Evolutionary conservation across 2,329 filamentous ascomycete genomes (phyloP).

Genomic region (Alternaria panax): DNA sequence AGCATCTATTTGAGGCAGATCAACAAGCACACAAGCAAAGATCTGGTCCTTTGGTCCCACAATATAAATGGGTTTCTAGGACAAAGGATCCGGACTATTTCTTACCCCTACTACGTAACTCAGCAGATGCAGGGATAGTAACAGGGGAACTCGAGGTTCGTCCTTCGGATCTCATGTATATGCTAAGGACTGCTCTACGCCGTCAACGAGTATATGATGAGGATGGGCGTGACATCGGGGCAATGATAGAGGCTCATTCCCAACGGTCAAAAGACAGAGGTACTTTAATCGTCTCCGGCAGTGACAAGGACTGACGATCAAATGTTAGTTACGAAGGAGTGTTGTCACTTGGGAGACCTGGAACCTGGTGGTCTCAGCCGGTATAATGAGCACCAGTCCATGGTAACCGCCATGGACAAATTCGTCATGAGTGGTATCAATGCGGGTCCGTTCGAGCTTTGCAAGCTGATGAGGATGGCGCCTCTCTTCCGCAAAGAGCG

Average conservation of each 20-base stretch:
- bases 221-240: slow-evolving; percentile 20
- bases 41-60: neutral
- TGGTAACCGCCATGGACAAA: slow-evolving; percentile 44
- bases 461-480: slow-evolving; percentile 29
- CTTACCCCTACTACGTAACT: slow-evolving; percentile 22
- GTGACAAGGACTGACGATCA: neutral
- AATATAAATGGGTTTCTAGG: neutral
- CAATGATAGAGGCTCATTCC: slow-evolving; percentile 40
- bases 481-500: slow-evolving; percentile 26
- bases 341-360: slow-evolving; percentile 56
- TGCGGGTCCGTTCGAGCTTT: slow-evolving; percentile 32
- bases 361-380: slow-evolving; percentile 50
- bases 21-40: neutral
- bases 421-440: slow-evolving; percentile 27
- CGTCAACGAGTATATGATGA: slow-evolving; percentile 5
- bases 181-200: slow-evolving; percentile 21
- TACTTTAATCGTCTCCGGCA: slow-evolving; percentile 16
- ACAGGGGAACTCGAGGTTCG: slow-evolving; percentile 19
- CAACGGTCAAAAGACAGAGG: slow-evolving; percentile 47
- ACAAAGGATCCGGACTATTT: slow-evolving; percentile 22
- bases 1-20: neutral
- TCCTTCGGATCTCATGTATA: slow-evolving; percentile 23
- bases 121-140: slow-evolving; percentile 8
- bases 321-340: slow-evolving; percentile 51
- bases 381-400: slow-evolving; percentile 49